phyloP scores from a whole-genome alignment of 2,329 filamentous ascomycete genomes.

The Botrytis fabae region DNA sequence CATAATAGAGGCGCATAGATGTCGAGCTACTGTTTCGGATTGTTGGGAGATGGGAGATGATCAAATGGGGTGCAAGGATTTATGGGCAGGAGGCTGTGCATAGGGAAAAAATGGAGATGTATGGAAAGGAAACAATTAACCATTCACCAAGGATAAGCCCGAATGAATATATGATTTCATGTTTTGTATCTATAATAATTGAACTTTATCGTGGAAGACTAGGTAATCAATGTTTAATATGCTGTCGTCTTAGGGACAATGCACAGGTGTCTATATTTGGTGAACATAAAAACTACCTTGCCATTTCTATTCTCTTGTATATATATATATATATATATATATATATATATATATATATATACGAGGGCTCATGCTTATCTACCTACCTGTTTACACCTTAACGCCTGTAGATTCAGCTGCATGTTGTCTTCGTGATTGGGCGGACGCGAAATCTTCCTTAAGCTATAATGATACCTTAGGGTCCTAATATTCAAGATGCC shows the following conservation, averaged over 20 bases:
- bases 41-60: constrained; percentile 1
- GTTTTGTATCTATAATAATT: constrained; percentile 11
- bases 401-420: background rate
- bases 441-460: background rate
- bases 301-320: background rate
- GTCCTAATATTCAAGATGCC: background rate
- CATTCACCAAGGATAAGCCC: constrained; percentile 4
- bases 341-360: too few species aligned
- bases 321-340: too few species aligned
- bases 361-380: background rate
- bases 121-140: constrained; percentile 13
- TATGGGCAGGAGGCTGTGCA: background rate
- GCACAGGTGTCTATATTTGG: background rate
- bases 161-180: constrained; percentile 17
- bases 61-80: background rate
- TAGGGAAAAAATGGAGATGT: background rate
- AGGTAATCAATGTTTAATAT: background rate
- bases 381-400: background rate
- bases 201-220: background rate
- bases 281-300: background rate
- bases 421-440: background rate
- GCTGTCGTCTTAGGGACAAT: background rate
- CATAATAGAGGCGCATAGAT: constrained; percentile 10
- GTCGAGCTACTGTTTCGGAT: constrained; percentile 13
- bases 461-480: background rate